These are phyloP conservation scores for Suillus lakei DNA, from an alignment of 768 basidiomycete species.

Conservation along the genomic window DNA sequence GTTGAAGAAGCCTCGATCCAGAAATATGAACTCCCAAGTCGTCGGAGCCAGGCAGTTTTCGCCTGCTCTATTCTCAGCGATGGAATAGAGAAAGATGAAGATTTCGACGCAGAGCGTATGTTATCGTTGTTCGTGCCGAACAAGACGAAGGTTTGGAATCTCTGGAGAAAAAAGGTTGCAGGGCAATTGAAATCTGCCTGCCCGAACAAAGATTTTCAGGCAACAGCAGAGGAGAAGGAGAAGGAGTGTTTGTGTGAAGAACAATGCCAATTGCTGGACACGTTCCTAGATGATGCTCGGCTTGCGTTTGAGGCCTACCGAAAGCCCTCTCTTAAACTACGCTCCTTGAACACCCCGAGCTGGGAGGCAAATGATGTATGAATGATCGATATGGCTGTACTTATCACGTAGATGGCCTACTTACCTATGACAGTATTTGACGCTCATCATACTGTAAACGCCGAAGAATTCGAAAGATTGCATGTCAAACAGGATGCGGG, in stretches of 20 bases:
- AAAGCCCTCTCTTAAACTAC: fast-evolving
- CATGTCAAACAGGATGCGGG: neutral
- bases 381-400: neutral
- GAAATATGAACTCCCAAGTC: conserved; percentile 26
- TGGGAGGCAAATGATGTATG: neutral
- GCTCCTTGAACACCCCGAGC: neutral
- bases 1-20: conserved; percentile 13
- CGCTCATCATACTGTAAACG: neutral
- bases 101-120: conserved; percentile 16
- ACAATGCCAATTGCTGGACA: conserved; percentile 11
- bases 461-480: neutral
- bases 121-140: conserved; percentile 27
- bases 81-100: conserved; percentile 19
- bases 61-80: conserved; percentile 28
- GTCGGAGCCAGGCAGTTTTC: conserved; percentile 30
- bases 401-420: neutral
- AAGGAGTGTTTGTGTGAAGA: conserved; percentile 9
- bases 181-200: conserved; percentile 18
- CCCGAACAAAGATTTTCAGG: conserved; percentile 2
- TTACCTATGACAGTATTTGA: neutral
- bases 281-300: conserved; percentile 23
- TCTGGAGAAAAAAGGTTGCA: conserved; percentile 29
- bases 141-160: conserved; percentile 27
- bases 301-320: conserved; percentile 22
- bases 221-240: conserved; percentile 21